Percentiles rank a stretch among this genome's conserved stretches.
Conservation (phyloP, 225 moss, liverwort and hornwort genomes). For the Pleurozium schreberi region DNA sequence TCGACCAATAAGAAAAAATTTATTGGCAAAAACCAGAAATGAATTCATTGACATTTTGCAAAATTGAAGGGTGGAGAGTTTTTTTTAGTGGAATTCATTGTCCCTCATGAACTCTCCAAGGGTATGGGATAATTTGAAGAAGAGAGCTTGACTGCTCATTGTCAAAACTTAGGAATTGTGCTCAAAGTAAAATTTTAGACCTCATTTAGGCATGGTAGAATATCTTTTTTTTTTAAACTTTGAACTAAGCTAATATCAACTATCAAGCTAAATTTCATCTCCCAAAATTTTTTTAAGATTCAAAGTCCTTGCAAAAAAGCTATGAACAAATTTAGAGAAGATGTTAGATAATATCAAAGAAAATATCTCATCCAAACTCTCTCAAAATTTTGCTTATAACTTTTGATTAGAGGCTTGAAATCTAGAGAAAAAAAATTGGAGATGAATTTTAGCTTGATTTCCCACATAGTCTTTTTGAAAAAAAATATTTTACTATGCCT, state of each 20-base stretch:
- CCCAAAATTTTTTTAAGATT: background rate
- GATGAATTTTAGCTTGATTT: accelerated
- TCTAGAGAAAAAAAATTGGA: too few species aligned
- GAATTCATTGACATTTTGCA: accelerated
- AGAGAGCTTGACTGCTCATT: background rate
- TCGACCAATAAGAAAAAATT: background rate
- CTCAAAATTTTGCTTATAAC: background rate
- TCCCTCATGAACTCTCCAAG: accelerated
- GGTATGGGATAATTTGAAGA: background rate
- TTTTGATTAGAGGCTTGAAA: background rate
- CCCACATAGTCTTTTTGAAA: background rate
- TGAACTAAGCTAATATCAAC: background rate
- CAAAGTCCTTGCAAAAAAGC: background rate
- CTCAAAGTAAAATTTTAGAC: background rate
- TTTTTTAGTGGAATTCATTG: background rate
- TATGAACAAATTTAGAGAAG: background rate
- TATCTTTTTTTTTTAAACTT: background rate
- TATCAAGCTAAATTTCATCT: background rate
- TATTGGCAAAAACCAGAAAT: too few species aligned
- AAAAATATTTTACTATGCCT: background rate
- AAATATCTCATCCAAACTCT: background rate
- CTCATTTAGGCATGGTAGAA: background rate
- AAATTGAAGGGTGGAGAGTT: background rate
- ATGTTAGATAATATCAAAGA: background rate
- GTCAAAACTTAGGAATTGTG: background rate